phyloP scores from a whole-genome alignment of 768 basidiomycete species.

The Russula griseocarnosa region DNA sequence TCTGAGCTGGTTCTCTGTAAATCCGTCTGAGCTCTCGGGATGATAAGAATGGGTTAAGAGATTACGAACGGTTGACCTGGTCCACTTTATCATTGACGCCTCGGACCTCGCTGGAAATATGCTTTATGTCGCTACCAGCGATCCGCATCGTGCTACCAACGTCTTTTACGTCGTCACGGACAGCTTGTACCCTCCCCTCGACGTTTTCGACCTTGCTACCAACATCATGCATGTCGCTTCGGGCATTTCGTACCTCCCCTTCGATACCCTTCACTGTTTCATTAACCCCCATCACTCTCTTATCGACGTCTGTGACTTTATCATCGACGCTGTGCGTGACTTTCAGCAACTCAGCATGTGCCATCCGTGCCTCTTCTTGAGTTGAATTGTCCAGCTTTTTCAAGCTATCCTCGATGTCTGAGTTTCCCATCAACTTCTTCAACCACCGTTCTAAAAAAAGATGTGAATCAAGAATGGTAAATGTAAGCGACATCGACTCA shows the following conservation, averaged over 20 bases:
- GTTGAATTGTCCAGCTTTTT: neutral
- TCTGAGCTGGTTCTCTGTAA: neutral
- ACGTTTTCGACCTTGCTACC: neutral
- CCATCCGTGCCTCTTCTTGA: neutral
- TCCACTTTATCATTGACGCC: neutral
- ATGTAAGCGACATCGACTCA: too few species aligned
- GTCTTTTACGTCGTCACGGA: neutral
- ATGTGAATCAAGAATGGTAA: too few species aligned
- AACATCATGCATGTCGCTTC: neutral
- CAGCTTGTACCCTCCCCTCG: neutral
- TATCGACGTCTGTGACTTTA: neutral
- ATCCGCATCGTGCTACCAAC: neutral
- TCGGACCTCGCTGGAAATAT: neutral
- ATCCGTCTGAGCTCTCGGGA: neutral
- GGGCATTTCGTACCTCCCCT: too few species aligned
- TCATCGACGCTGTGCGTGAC: neutral
- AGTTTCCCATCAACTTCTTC: neutral
- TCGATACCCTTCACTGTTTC: neutral
- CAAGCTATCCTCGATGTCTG: neutral
- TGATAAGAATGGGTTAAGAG: too few species aligned
- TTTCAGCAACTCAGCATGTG: neutral
- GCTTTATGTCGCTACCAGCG: too few species aligned
- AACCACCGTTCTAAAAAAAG: too few species aligned
- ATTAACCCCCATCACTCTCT: neutral
- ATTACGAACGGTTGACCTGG: neutral